A percentile compares a stretch with the other conserved stretches of the same genome.
Evolutionary conservation across 495 filamentous ascomycete species (phyloP).

Genomic region (Darksidea phi): DNA sequence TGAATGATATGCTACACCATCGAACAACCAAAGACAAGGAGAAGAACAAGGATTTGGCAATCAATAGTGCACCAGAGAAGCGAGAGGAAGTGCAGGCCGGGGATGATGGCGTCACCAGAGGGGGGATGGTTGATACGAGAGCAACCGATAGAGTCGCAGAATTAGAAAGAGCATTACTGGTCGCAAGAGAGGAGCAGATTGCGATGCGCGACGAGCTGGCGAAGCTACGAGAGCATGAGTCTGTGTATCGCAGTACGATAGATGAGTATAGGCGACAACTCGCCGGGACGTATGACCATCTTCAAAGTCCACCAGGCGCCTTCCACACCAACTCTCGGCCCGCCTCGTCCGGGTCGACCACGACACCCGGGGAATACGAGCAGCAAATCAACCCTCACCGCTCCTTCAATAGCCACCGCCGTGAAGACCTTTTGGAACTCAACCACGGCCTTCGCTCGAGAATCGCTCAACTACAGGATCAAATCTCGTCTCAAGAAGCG

Average conservation of each 20-base stretch:
- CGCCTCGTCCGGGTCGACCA: neutral
- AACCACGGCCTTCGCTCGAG: slow-evolving; percentile 28
- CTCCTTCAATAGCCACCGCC: slow-evolving; percentile 1
- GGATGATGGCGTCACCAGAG: neutral
- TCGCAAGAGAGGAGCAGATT: slow-evolving; percentile 24
- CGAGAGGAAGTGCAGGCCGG: slow-evolving; percentile 1
- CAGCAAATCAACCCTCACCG: slow-evolving; percentile 5
- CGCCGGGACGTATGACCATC: neutral
- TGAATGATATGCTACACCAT: slow-evolving; percentile 29
- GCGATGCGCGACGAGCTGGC: slow-evolving; percentile 30
- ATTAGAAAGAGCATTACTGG: slow-evolving; percentile 28
- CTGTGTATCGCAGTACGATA: slow-evolving; percentile 22
- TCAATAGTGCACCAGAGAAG: slow-evolving; percentile 8
- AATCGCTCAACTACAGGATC: slow-evolving; percentile 27
- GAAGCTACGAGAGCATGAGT: slow-evolving; percentile 14
- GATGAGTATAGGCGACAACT: slow-evolving; percentile 27
- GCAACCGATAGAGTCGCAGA: slow-evolving; percentile 24
- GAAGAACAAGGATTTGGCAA: neutral
- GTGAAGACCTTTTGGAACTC: slow-evolving; percentile 18
- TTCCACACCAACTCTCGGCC: neutral
- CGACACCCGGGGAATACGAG: slow-evolving; percentile 7
- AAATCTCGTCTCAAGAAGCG: slow-evolving; percentile 15
- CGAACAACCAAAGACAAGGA: slow-evolving; percentile 7
- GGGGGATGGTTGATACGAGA: slow-evolving; percentile 6
- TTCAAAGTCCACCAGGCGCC: neutral